Conservation (phyloP, 2,329 filamentous ascomycete genomes). For the Hymenotorrendiella dingleyae region DNA sequence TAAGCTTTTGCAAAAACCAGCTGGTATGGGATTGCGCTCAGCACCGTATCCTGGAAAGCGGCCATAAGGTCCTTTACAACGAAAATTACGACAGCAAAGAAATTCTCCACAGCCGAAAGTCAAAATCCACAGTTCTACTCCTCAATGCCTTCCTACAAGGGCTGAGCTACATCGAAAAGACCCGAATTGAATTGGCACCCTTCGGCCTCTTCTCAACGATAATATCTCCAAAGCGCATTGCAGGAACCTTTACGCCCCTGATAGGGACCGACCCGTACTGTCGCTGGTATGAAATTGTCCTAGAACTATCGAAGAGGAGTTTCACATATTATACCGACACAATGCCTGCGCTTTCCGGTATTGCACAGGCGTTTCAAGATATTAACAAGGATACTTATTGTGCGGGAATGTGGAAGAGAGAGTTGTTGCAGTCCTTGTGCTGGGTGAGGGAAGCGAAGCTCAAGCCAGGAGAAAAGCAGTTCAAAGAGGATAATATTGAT, state of each 20-base stretch:
- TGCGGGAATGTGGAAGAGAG: conserved; percentile 3
- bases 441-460: neutral
- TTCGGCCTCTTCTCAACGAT: too few species aligned
- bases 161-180: too few species aligned
- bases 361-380: neutral
- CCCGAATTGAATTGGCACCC: too few species aligned
- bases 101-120: neutral
- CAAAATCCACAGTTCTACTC: neutral
- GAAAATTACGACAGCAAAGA: neutral
- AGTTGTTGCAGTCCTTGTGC: neutral
- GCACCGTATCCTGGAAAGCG: neutral
- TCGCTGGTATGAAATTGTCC: neutral
- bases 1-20: neutral
- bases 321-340: neutral
- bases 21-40: neutral
- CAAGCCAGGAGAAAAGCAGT: neutral
- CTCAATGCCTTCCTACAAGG: too few species aligned
- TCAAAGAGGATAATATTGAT: neutral
- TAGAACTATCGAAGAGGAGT: neutral
- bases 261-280: neutral
- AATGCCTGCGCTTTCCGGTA: conserved; percentile 4
- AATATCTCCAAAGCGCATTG: too few species aligned
- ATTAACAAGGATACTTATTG: conserved; percentile 1
- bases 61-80: neutral
- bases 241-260: too few species aligned